Conservation (phyloP, 2,329 filamentous ascomycete genomes). For the Aspergillus pseudoglaucus region DNA sequence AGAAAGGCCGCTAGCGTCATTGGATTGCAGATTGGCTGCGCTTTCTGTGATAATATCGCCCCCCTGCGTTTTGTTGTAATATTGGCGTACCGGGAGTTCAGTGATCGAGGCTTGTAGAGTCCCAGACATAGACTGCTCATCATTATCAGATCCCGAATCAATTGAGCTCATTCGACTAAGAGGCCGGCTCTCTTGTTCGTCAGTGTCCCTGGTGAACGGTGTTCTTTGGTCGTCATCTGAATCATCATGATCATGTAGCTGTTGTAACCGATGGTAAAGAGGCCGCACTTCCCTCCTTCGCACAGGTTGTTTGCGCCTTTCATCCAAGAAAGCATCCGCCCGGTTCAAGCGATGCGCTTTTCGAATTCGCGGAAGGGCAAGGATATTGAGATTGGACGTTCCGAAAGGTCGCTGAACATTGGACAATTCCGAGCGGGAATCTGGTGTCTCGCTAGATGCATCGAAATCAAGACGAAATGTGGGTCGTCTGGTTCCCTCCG, state of each 20-base stretch:
- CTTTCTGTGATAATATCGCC: conserved; percentile 5
- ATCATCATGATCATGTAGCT: conserved; percentile 70
- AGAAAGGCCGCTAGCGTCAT: conserved; percentile 45
- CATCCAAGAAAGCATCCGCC: conserved; percentile 61
- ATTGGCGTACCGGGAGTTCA: conserved; percentile 6
- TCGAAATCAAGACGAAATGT: conserved; percentile 53
- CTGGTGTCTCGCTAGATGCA: conserved; percentile 59
- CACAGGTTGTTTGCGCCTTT: conserved; percentile 52
- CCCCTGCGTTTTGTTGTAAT: conserved; percentile 1
- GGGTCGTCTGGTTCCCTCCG: conserved; percentile 53
- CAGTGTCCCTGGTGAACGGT: conserved; percentile 66
- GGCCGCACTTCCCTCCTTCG: conserved; percentile 64
- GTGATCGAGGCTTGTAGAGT: conserved; percentile 13
- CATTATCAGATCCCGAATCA: conserved; percentile 46
- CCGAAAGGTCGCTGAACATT: conserved; percentile 34
- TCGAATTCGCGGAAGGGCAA: conserved; percentile 66
- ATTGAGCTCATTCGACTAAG: conserved; percentile 61
- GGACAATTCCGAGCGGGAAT: conserved; percentile 37
- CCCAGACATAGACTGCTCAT: conserved; percentile 33
- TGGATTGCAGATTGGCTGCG: conserved; percentile 6
- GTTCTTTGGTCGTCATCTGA: conserved; percentile 75
- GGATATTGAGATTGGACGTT: conserved; percentile 48
- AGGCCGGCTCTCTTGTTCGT: conserved; percentile 76
- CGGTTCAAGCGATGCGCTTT: conserved; percentile 56
- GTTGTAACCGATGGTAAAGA: conserved; percentile 71